phyloP scores from a whole-genome alignment of 371 early-diverging fungal species.

The Syncephalastrum contaminatum region DNA sequence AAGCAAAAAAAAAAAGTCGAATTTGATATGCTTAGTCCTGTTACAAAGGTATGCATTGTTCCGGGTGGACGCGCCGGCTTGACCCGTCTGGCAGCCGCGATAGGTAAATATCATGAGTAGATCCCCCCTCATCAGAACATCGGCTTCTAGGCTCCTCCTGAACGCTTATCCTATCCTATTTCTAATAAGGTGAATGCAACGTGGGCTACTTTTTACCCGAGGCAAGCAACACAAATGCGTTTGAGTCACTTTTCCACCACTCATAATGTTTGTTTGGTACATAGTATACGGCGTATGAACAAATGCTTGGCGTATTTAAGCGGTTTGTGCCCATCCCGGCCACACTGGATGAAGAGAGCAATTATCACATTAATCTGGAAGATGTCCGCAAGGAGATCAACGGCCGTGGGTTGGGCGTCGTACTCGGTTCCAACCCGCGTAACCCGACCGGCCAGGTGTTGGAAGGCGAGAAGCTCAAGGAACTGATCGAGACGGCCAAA shows the following conservation, averaged over 20 bases:
- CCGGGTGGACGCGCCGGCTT: constrained; percentile 56
- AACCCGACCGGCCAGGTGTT: constrained; percentile 56
- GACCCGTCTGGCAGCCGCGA: constrained; percentile 47
- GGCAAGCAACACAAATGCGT: background rate
- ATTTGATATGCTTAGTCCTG: background rate
- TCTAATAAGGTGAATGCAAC: constrained; percentile 18
- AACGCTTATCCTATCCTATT: too few species aligned
- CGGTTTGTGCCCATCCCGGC: constrained; percentile 55
- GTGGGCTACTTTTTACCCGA: constrained; percentile 58
- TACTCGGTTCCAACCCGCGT: constrained; percentile 54
- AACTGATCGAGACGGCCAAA: constrained; percentile 34
- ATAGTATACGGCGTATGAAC: constrained; percentile 48
- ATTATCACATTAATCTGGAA: constrained; percentile 41
- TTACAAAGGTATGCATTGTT: constrained; percentile 36
- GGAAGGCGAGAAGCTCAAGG: constrained; percentile 37
- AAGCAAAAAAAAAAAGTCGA: background rate
- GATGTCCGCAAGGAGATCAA: constrained; percentile 42
- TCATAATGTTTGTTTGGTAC: background rate
- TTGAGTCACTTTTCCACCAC: too few species aligned
- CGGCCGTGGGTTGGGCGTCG: constrained; percentile 43
- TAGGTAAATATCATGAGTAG: constrained; percentile 24
- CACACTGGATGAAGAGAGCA: constrained; percentile 34
- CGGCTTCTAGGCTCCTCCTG: too few species aligned
- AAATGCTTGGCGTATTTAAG: constrained; percentile 50
- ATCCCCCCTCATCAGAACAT: too few species aligned